These are phyloP conservation scores for Scorias spongiosa DNA, from an alignment of 2,329 filamentous ascomycete genomes.

Conservation along the genomic window DNA sequence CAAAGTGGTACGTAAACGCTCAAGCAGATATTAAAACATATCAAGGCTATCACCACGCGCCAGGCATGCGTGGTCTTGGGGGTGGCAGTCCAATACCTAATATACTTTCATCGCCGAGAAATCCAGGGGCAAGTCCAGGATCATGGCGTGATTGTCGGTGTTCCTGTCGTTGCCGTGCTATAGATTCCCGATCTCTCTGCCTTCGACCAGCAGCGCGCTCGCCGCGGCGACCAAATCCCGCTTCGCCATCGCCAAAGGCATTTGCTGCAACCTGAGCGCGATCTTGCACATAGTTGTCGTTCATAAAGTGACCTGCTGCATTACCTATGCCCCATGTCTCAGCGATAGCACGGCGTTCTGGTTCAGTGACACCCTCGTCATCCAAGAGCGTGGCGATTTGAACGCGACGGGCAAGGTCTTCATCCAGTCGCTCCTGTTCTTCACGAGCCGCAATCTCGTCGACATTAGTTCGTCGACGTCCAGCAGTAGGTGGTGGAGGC, in stretches of 20 bases:
- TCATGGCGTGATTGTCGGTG: constrained; percentile 4
- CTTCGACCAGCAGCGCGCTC: constrained; percentile 17
- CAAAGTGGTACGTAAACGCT: too few relatives aligned
- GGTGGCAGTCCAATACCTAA: constrained; percentile 8
- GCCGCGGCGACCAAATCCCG: constrained; percentile 15
- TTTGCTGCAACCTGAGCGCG: constrained; percentile 14
- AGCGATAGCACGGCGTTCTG: constrained; percentile 22
- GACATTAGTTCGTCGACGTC: constrained; percentile 15
- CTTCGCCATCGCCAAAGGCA: constrained; percentile 19
- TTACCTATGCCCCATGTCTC: constrained; percentile 31
- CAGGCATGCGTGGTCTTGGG: background rate
- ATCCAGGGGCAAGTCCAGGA: constrained; percentile 16
- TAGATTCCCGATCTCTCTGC: constrained; percentile 7
- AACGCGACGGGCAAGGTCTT: constrained; percentile 36
- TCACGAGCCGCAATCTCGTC: constrained; percentile 25
- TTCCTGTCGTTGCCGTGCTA: constrained; percentile 2
- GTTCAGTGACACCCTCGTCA: constrained; percentile 8
- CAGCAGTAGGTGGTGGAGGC: background rate
- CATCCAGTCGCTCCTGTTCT: constrained; percentile 32
- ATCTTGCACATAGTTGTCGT: constrained; percentile 37
- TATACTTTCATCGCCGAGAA: constrained; percentile 21
- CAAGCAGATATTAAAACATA: too few relatives aligned
- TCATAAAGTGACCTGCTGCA: constrained; percentile 43
- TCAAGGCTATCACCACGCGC: background rate
- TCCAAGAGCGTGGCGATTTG: constrained; percentile 28